These are phyloP conservation scores for Cercospora sp. DNA, from an alignment of 2,329 filamentous ascomycete genomes.

Conservation along the genomic window DNA sequence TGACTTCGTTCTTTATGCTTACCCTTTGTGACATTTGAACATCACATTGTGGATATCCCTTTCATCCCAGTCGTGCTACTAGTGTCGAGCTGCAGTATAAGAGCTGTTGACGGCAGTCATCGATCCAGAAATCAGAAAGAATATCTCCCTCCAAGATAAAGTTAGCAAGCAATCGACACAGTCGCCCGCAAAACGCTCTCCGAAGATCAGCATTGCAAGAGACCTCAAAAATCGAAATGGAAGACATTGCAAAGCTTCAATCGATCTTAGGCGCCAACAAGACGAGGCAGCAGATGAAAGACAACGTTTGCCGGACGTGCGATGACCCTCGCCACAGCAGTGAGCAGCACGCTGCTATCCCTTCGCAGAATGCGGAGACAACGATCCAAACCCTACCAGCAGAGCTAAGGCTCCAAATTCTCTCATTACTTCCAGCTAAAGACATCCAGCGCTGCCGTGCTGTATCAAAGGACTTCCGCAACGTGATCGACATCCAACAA, in stretches of 20 bases:
- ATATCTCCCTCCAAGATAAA: neutral
- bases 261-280: neutral
- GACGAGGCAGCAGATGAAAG: neutral
- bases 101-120: neutral
- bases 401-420: too few species aligned
- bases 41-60: neutral
- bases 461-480: neutral
- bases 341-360: too few species aligned
- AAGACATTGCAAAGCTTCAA: neutral
- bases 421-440: neutral
- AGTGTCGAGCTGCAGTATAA: neutral
- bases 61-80: neutral
- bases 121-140: neutral
- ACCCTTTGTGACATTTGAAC: neutral
- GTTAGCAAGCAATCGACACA: neutral
- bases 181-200: neutral
- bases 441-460: neutral
- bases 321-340: neutral
- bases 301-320: neutral
- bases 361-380: too few species aligned
- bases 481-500: neutral
- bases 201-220: neutral
- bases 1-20: neutral
- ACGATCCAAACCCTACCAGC: too few species aligned
- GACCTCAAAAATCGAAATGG: neutral